Conservation (phyloP, 306 rosid species). For the Cucurbita ficifolia region DNA sequence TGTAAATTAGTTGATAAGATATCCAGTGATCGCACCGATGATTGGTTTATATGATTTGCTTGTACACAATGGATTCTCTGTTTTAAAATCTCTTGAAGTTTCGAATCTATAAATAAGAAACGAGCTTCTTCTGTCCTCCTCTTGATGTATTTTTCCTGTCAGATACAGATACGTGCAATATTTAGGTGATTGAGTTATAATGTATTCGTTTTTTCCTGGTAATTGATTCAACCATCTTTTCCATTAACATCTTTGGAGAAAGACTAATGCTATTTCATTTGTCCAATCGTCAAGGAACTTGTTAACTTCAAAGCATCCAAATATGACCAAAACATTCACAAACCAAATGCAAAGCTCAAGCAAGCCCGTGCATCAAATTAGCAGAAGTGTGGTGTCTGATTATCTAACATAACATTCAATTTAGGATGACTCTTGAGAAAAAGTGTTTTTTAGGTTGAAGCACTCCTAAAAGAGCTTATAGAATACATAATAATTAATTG, state of each 20-base stretch:
- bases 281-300: too few relatives aligned
- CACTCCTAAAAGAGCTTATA: background rate
- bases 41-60: background rate
- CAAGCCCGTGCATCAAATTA: background rate
- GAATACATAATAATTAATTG: background rate
- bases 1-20: background rate
- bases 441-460: background rate
- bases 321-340: background rate
- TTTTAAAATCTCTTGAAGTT: background rate
- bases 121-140: background rate
- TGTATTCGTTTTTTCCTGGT: background rate
- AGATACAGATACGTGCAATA: too few relatives aligned
- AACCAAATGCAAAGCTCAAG: background rate
- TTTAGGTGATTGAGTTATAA: background rate
- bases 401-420: background rate
- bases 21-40: background rate
- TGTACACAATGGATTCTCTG: background rate
- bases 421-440: background rate
- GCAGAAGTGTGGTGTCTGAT: background rate
- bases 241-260: background rate
- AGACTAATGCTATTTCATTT: too few relatives aligned
- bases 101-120: background rate
- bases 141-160: background rate
- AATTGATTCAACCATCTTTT: background rate
- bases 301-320: background rate